phyloP scores from a whole-genome alignment of 371 early-diverging fungal genomes.

The Mucor saturninus region DNA sequence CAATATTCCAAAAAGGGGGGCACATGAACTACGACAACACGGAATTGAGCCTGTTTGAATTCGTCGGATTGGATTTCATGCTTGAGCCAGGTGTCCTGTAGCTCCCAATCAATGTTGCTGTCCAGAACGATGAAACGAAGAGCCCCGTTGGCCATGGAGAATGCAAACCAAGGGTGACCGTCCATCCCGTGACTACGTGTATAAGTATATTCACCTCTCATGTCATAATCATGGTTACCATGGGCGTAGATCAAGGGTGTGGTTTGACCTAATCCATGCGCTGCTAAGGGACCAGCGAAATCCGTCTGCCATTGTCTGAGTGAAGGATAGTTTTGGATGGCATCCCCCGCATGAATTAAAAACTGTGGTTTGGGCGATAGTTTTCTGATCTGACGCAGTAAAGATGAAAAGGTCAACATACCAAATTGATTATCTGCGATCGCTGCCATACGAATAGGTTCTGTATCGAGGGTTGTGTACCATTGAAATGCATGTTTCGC shows the following conservation, averaged over 20 bases:
- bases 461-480: conserved; percentile 26
- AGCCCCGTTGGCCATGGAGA: conserved; percentile 61
- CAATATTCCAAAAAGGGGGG: conserved; percentile 85
- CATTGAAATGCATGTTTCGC: conserved; percentile 37
- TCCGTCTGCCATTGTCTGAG: conserved; percentile 78
- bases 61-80: conserved; percentile 60
- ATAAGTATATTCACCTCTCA: conserved; percentile 49
- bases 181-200: conserved; percentile 34
- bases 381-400: conserved; percentile 50
- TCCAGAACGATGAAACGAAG: conserved; percentile 75
- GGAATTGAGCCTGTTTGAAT: conserved; percentile 62
- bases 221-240: conserved; percentile 80
- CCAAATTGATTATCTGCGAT: conserved; percentile 70
- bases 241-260: conserved; percentile 76
- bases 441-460: conserved; percentile 59
- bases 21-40: conserved; percentile 74
- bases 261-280: conserved; percentile 57
- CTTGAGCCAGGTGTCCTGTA: conserved; percentile 69
- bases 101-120: conserved; percentile 65
- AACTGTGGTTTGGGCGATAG: conserved; percentile 45
- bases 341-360: conserved; percentile 71
- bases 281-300: conserved; percentile 67
- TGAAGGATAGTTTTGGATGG: conserved; percentile 62
- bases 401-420: conserved; percentile 51
- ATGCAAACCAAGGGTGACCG: conserved; percentile 62